A percentile compares a stretch with the other conserved stretches of the same genome.
Evolutionary conservation across 164 flowering plant species (phyloP).

Genomic region (Umbilicus rupestris): DNA sequence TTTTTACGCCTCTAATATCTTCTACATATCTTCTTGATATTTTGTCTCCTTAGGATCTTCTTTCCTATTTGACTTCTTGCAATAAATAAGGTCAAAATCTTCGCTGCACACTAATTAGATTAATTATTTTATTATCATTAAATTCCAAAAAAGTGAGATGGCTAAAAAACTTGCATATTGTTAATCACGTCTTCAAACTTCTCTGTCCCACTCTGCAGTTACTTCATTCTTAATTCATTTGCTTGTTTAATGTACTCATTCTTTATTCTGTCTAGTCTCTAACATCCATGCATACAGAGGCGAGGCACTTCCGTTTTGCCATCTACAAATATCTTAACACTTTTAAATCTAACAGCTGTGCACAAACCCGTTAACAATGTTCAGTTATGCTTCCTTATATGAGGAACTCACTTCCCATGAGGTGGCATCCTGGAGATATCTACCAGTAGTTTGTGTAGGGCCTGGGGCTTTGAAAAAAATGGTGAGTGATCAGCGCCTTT

Average conservation of each 20-base stretch:
- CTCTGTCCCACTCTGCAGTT: not conserved
- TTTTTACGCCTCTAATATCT: no score
- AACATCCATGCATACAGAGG: not conserved
- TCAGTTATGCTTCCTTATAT: not conserved
- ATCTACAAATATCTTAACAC: not conserved
- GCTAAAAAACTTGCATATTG: no score
- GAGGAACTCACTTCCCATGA: conserved; percentile 3
- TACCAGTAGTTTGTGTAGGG: conserved; percentile 63
- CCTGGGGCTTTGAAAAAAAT: conserved; percentile 95
- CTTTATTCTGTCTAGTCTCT: not conserved
- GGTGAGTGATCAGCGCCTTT: conserved; percentile 97
- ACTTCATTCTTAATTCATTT: not conserved
- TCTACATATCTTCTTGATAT: no score
- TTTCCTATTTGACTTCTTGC: no score
- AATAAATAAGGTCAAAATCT: no score
- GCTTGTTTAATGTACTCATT: not conserved
- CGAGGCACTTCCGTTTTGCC: not conserved
- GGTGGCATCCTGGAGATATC: conserved; percentile 59
- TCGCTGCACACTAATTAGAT: no score
- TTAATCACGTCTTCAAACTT: no score
- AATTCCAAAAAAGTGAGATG: no score
- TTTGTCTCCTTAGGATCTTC: no score
- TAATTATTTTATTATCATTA: no score
- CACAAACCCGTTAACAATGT: not conserved
- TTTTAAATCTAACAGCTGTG: not conserved